Evolutionary conservation across 306 rosid genomes (phyloP).

Genomic region (Prinsepia uniflora): DNA sequence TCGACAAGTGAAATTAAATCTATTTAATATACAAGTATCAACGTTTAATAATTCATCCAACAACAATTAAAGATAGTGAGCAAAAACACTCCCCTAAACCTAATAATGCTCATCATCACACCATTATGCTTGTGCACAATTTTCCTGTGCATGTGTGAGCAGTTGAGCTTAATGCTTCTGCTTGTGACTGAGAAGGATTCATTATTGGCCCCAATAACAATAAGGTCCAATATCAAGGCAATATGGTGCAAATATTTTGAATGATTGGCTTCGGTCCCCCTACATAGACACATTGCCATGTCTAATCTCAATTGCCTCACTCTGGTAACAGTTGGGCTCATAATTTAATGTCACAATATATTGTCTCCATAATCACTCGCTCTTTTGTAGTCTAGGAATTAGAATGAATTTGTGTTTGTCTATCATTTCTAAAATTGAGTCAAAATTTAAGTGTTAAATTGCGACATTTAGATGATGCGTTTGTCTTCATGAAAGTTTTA

Average conservation of each 20-base stretch:
- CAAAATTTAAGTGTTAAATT: no score
- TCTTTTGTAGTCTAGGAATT: no score
- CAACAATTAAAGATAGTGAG: neutral
- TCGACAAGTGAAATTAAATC: no score
- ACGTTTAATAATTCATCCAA: no score
- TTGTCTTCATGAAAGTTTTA: no score
- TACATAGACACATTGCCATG: neutral
- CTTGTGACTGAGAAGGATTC: neutral
- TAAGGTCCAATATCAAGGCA: neutral
- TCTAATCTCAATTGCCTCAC: neutral
- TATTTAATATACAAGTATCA: neutral
- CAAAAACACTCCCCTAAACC: no score
- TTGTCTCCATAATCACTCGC: neutral
- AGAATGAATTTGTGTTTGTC: no score
- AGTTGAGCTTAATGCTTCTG: neutral
- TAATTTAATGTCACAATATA: neutral
- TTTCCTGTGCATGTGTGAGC: neutral
- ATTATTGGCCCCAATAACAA: neutral
- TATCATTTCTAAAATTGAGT: no score
- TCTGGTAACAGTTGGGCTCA: neutral
- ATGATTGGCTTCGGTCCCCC: conserved; percentile 5
- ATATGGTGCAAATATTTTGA: conserved; percentile 3
- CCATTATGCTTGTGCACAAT: no score
- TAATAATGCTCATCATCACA: no score
- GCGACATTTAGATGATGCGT: no score